Evolutionary conservation across 768 basidiomycete species (phyloP).

Genomic region (Mycena galericulata): DNA sequence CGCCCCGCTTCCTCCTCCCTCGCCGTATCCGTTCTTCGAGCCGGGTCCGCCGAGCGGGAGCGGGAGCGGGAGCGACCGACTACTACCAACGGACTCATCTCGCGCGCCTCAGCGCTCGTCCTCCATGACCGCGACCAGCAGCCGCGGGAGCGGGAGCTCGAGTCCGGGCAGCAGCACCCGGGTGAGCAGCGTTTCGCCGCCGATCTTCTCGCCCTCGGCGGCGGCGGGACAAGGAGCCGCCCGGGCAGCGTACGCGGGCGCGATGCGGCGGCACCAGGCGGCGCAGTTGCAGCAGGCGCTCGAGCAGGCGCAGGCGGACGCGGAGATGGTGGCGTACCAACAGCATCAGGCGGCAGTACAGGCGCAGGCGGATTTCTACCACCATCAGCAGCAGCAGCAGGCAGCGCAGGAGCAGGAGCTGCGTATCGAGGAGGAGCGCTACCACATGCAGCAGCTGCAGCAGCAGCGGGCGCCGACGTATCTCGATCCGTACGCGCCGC

Average conservation of each 20-base stretch:
- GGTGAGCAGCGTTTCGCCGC: constrained; percentile 32
- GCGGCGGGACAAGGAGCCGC: constrained; percentile 35
- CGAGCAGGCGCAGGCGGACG: constrained; percentile 43
- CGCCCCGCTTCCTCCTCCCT: constrained; percentile 59
- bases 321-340: constrained; percentile 46
- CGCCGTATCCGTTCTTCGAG: constrained; percentile 49
- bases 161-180: constrained; percentile 30
- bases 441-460: constrained; percentile 39
- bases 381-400: constrained; percentile 36
- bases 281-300: constrained; percentile 48
- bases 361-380: constrained; percentile 42
- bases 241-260: constrained; percentile 56
- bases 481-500: constrained; percentile 36
- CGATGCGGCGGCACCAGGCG: constrained; percentile 58
- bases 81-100: constrained; percentile 59
- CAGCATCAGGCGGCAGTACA: constrained; percentile 37
- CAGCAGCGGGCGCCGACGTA: constrained; percentile 34
- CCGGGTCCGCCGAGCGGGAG: constrained; percentile 47
- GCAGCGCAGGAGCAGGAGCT: constrained; percentile 41
- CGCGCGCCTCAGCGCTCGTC: constrained; percentile 60
- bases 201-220: constrained; percentile 19
- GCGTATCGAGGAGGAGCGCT: constrained; percentile 46
- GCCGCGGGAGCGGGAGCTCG: constrained; percentile 36
- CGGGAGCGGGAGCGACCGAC: constrained; percentile 50
- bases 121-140: constrained; percentile 51